These are phyloP conservation scores for Phytophthora melonis DNA, from an alignment of 352 stramenopile genomes.

Conservation along the genomic window DNA sequence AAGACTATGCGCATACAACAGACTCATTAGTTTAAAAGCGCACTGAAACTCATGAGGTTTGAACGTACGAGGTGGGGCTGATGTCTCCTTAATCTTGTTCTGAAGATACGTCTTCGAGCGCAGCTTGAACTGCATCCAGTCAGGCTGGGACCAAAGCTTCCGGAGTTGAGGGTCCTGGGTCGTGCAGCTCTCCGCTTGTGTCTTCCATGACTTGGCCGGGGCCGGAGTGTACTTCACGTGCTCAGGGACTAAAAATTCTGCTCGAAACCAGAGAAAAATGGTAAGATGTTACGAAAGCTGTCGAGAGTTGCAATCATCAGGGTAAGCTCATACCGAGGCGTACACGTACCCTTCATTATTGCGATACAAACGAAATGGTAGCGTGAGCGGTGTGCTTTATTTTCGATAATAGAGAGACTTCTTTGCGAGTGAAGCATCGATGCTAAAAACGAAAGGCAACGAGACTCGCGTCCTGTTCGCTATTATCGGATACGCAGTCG, in stretches of 20 bases:
- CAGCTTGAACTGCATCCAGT: conserved; percentile 73
- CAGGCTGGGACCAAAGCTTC: conserved; percentile 77
- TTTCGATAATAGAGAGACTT: conserved; percentile 12
- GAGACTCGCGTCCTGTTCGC: neutral
- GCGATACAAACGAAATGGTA: neutral
- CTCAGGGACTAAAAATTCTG: conserved; percentile 24
- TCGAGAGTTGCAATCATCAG: neutral
- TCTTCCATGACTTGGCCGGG: conserved; percentile 57
- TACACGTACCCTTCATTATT: conserved; percentile 27
- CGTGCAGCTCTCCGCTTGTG: conserved; percentile 49
- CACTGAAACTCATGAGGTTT: too few relatives aligned
- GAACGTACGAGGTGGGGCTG: conserved; percentile 66
- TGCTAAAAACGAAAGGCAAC: conserved; percentile 9
- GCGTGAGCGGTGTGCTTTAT: neutral
- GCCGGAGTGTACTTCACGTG: conserved; percentile 27
- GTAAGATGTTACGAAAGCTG: neutral
- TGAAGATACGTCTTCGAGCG: conserved; percentile 77
- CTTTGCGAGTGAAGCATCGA: neutral
- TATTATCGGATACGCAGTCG: conserved; percentile 7
- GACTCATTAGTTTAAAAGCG: neutral
- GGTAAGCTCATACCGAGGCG: neutral
- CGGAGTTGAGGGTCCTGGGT: conserved; percentile 54
- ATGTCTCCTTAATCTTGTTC: conserved; percentile 65
- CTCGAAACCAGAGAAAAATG: neutral
- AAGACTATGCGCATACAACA: conserved; percentile 53